Base-by-base conservation (phyloP, 805 yeast species). In the Kodamaea hsintzibuensis region DNA sequence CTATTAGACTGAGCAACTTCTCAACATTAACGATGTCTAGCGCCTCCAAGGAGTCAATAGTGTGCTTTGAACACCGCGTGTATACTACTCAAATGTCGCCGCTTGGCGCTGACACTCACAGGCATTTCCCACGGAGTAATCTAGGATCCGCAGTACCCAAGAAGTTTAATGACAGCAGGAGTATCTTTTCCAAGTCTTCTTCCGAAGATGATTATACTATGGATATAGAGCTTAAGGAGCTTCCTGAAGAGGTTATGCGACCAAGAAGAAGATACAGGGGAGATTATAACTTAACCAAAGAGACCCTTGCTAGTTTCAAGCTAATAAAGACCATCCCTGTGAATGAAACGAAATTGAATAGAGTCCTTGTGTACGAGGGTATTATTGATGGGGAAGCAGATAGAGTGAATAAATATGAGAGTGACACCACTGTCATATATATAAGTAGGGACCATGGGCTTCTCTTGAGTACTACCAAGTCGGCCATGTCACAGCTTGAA, bases 161-260 rank as follows among this genome's bases (percentile, higher is more conserved):
- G 44, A 40, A 22, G 9, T 7, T 38, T 17, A 19, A 19, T 6
- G 17, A 12, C n/a, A 40, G 44, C 25, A 16, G 16, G 44, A 16
- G 14, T 38, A 19, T 17, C 25, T 40, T 40, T 13, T 10, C n/a
- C 17, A n/a, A 25, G 6, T 40, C 44, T 12, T 7, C 44, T 7
- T 6, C 17, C 7, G 17, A 14, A 5, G 44, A 40, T 13, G 44
- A 40, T 4, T 8, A 25, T 9, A 19, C 52, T 2, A 50, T 50
- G 48, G 52, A 50, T 17, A 50, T 50, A 2, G 52, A 50, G 33
- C 52, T 50, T n/a, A 45, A 50, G 37, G 52, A 50, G 18, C 52
- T 50, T 16, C 42, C 52, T 13, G 48, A 43, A 10, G 27, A 50
- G 5, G 48, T 50, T 35, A 43, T 50, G 37, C 18, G 47, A 13